Percentiles rank a stretch among this genome's conserved stretches.
Conservation (phyloP, 306 rosid genomes). For the Vigna trinervia region DNA sequence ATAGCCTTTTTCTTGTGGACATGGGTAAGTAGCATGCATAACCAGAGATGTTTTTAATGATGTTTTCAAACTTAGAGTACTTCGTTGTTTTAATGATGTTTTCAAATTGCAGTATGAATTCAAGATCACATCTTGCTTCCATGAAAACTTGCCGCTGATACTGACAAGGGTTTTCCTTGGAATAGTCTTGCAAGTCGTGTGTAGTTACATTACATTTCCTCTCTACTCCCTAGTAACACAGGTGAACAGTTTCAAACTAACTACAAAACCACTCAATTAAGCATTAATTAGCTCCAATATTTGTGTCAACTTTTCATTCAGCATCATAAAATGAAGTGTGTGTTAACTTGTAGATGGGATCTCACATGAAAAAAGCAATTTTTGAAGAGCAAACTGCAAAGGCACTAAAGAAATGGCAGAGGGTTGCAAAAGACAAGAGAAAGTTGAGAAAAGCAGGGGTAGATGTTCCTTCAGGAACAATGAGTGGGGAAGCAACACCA, state of each 20-base stretch:
- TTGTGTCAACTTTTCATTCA: background rate
- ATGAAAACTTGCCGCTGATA: slow-evolving; percentile 56
- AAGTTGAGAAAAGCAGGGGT: slow-evolving; percentile 49
- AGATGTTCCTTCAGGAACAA: slow-evolving; percentile 44
- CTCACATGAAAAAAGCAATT: slow-evolving; percentile 71
- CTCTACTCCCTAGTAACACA: slow-evolving; percentile 72
- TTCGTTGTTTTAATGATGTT: background rate
- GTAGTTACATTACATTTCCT: slow-evolving; percentile 78
- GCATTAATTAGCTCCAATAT: no score
- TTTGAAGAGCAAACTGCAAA: slow-evolving; percentile 77
- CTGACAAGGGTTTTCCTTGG: slow-evolving; percentile 62
- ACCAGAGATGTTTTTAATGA: background rate
- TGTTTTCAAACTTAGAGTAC: no score
- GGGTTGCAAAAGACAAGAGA: slow-evolving; percentile 53
- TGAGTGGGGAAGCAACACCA: slow-evolving; percentile 69
- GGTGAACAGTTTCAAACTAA: slow-evolving; percentile 41
- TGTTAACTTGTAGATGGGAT: slow-evolving; percentile 63
- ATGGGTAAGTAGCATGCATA: slow-evolving; percentile 43
- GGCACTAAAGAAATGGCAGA: slow-evolving; percentile 76
- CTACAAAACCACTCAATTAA: background rate
- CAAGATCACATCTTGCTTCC: slow-evolving; percentile 64
- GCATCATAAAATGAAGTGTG: no score
- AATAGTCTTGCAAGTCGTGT: slow-evolving; percentile 57
- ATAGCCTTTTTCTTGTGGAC: slow-evolving; percentile 67
- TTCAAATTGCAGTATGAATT: slow-evolving; percentile 57